phyloP scores from a whole-genome alignment of 306 rosid genomes.

The Adenanthera pavonina region DNA sequence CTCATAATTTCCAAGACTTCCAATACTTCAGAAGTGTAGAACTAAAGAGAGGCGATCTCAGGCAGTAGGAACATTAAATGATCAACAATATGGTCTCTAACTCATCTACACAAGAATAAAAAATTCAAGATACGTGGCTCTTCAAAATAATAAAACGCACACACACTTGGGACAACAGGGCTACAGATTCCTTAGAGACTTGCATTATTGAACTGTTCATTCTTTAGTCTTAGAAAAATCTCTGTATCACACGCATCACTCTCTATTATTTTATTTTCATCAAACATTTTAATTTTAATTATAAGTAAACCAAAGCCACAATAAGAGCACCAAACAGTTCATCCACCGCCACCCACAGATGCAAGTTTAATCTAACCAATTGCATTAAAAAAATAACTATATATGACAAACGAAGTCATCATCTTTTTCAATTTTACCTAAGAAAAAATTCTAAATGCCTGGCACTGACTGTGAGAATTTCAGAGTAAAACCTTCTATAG shows the following conservation, averaged over 20 bases:
- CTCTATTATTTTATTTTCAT: not conserved
- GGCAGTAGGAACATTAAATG: constrained; percentile 6
- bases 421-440: not conserved
- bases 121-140: not conserved
- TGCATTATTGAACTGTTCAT: not conserved
- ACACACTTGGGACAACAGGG: not conserved
- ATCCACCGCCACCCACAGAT: not conserved
- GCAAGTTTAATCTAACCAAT: not conserved
- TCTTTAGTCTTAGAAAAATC: not conserved
- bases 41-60: not conserved
- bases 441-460: not conserved
- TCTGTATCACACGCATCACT: constrained; percentile 6
- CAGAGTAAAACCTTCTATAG: not conserved
- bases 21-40: not conserved
- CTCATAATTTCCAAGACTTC: not conserved
- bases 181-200: constrained; percentile 1
- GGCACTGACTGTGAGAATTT: not conserved
- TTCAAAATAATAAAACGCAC: not conserved
- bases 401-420: not conserved
- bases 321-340: not conserved
- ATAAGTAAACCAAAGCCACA: not conserved
- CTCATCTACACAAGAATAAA: not conserved
- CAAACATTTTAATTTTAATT: not conserved
- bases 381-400: not conserved
- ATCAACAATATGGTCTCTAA: not conserved